Percentiles rank a stretch among this genome's conserved stretches.
Evolutionary conservation across 2,329 filamentous ascomycete species (phyloP).

Genomic region (Eurotiales sp.): DNA sequence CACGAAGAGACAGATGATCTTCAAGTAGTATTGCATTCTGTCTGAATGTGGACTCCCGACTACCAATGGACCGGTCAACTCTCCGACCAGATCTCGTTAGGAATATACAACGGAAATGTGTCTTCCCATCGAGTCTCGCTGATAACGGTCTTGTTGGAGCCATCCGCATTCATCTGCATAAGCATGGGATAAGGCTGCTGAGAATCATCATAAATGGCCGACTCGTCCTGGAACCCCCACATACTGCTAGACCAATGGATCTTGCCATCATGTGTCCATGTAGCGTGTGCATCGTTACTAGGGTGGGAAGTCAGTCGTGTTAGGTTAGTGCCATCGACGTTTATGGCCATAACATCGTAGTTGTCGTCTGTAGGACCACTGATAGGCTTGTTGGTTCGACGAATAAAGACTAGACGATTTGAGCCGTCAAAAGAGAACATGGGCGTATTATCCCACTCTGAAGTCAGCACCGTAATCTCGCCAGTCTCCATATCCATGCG

Average conservation of each 20-base stretch:
- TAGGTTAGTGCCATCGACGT: not conserved
- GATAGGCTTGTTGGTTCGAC: constrained; percentile 24
- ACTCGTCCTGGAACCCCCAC: not conserved
- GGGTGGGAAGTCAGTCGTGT: not conserved
- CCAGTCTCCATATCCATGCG: constrained; percentile 23
- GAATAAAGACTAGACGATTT: constrained; percentile 39
- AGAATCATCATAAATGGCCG: not conserved
- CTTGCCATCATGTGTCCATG: not conserved
- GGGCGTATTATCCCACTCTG: constrained; percentile 38
- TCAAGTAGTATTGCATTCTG: too few relatives aligned
- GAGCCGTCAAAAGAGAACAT: constrained; percentile 38
- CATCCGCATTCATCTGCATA: not conserved
- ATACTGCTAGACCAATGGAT: not conserved
- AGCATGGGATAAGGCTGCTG: not conserved
- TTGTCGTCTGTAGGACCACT: not conserved
- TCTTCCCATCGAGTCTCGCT: not conserved
- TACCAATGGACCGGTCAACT: too few relatives aligned
- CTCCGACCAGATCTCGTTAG: not conserved
- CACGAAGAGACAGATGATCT: too few relatives aligned
- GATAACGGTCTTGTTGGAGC: not conserved
- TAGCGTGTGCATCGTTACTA: not conserved
- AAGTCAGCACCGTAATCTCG: constrained; percentile 31
- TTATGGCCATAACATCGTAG: not conserved
- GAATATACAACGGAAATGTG: not conserved
- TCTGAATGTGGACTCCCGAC: too few relatives aligned